Conservation (phyloP, 2,329 filamentous ascomycete genomes). For the Aspergillus jensenii region DNA sequence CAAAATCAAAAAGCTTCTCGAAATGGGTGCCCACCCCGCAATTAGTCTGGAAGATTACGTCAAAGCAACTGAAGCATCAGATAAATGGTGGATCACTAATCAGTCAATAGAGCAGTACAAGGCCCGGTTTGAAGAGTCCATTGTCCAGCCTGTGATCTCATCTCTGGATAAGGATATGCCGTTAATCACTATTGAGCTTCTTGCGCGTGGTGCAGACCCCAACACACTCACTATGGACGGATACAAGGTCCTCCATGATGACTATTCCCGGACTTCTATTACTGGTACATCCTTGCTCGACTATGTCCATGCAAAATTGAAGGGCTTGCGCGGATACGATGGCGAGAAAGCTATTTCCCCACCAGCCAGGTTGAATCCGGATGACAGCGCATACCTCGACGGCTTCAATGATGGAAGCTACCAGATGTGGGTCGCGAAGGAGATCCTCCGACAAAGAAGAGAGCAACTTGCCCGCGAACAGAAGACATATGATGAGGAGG, state of each 20-base stretch:
- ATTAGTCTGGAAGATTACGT: slow-evolving; percentile 58
- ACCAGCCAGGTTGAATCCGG: slow-evolving; percentile 28
- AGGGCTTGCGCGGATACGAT: slow-evolving; percentile 50
- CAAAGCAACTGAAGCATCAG: slow-evolving; percentile 18
- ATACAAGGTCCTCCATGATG: slow-evolving; percentile 19
- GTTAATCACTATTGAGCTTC: slow-evolving; percentile 57
- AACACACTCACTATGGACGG: slow-evolving; percentile 55
- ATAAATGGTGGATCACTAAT: slow-evolving; percentile 28
- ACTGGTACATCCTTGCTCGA: slow-evolving; percentile 56
- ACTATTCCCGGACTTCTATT: background rate
- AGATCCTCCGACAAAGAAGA: slow-evolving; percentile 39
- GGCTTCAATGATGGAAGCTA: slow-evolving; percentile 59
- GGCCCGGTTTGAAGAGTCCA: slow-evolving; percentile 45
- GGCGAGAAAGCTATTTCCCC: slow-evolving; percentile 23
- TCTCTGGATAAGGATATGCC: slow-evolving; percentile 56
- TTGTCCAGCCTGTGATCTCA: slow-evolving; percentile 66
- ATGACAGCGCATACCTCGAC: slow-evolving; percentile 53
- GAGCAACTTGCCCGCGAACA: slow-evolving; percentile 38
- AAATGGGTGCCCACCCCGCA: slow-evolving; percentile 59
- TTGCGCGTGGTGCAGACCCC: slow-evolving; percentile 65
- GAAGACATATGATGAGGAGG: slow-evolving; percentile 24
- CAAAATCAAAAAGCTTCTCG: slow-evolving; percentile 61
- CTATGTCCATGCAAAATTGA: slow-evolving; percentile 54
- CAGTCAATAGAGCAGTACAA: slow-evolving; percentile 48
- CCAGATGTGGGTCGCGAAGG: slow-evolving; percentile 53